These are phyloP conservation scores for Nematocida ausubeli DNA, from an alignment of 371 early-diverging fungal species.

Conservation along the genomic window DNA sequence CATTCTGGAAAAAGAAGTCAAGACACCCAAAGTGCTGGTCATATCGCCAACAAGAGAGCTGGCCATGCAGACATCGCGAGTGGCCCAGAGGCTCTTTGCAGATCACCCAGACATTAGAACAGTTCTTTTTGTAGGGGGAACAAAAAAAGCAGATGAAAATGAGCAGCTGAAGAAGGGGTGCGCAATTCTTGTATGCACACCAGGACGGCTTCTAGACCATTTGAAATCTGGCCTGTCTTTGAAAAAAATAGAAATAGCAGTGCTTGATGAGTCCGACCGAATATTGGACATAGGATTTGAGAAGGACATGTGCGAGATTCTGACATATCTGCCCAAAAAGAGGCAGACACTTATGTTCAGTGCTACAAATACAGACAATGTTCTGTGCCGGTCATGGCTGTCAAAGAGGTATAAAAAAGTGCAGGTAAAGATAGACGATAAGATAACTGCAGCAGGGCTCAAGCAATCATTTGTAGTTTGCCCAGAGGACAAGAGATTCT, in stretches of 20 bases:
- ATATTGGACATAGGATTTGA: slow-evolving; percentile 92
- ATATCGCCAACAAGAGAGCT: slow-evolving; percentile 56
- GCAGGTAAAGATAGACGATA: slow-evolving; percentile 92
- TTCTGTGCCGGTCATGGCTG: slow-evolving; percentile 92
- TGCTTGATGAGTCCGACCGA: slow-evolving; percentile 96
- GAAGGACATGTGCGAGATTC: slow-evolving; percentile 78
- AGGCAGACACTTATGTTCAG: slow-evolving; percentile 86
- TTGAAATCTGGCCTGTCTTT: slow-evolving; percentile 74
- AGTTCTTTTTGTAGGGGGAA: slow-evolving; percentile 84
- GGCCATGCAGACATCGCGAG: slow-evolving; percentile 59
- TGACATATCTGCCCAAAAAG: slow-evolving; percentile 75
- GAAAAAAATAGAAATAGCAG: slow-evolving; percentile 76
- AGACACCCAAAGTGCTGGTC: slow-evolving; percentile 68
- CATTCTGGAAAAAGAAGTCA: slow-evolving; percentile 69
- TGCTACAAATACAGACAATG: slow-evolving; percentile 84
- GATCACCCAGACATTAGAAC: slow-evolving; percentile 77
- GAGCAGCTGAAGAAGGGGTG: slow-evolving; percentile 77
- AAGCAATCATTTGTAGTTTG: slow-evolving; percentile 89
- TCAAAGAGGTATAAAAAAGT: slow-evolving; percentile 89
- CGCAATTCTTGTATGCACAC: slow-evolving; percentile 90
- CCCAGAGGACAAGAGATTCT: slow-evolving; percentile 90
- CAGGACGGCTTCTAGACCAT: slow-evolving; percentile 85
- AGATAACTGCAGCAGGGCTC: slow-evolving; percentile 90
- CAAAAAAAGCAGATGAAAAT: slow-evolving; percentile 84
- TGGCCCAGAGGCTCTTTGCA: slow-evolving; percentile 75